Evolutionary conservation across 192 early-diverging fungal species (phyloP).

Genomic region (Jimgerdemannia lactiflua): DNA sequence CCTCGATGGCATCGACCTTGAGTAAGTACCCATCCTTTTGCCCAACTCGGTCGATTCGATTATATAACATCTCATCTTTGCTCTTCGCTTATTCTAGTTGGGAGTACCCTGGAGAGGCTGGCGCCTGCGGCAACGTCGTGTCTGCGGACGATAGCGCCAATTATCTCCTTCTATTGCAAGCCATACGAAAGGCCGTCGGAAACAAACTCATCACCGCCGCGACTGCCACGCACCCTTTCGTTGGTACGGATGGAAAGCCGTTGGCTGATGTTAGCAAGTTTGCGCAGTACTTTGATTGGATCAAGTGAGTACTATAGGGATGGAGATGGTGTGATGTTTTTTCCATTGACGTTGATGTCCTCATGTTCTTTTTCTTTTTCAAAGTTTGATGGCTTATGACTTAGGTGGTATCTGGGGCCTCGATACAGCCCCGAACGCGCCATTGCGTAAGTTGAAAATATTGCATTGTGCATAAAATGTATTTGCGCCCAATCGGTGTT

Average conservation of each 20-base stretch:
- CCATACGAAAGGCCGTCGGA: slow-evolving; percentile 36
- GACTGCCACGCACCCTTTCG: slow-evolving; percentile 58
- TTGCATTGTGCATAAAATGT: background rate
- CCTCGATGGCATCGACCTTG: slow-evolving; percentile 62
- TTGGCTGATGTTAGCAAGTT: slow-evolving; percentile 53
- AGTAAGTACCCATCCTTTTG: slow-evolving; percentile 19
- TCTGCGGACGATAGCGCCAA: slow-evolving; percentile 46
- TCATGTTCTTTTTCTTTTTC: background rate
- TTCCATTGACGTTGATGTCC: background rate
- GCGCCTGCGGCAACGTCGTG: slow-evolving; percentile 17
- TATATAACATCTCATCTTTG: background rate
- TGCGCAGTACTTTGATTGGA: slow-evolving; percentile 49
- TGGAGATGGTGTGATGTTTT: background rate
- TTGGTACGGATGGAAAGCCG: slow-evolving; percentile 42
- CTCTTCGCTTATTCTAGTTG: background rate
- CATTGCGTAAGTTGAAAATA: slow-evolving; percentile 5
- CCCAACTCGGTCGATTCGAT: background rate
- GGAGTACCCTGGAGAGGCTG: slow-evolving; percentile 43
- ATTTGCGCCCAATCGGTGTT: background rate
- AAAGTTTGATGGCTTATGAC: slow-evolving; percentile 15
- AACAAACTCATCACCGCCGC: slow-evolving; percentile 59
- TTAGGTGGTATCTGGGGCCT: slow-evolving; percentile 11
- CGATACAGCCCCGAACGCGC: slow-evolving; percentile 31
- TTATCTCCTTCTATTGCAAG: slow-evolving; percentile 43
- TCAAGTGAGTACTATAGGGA: slow-evolving; percentile 64